Conservation (phyloP, 192 early-diverging fungal species). For the Entrophospora sp. region DNA sequence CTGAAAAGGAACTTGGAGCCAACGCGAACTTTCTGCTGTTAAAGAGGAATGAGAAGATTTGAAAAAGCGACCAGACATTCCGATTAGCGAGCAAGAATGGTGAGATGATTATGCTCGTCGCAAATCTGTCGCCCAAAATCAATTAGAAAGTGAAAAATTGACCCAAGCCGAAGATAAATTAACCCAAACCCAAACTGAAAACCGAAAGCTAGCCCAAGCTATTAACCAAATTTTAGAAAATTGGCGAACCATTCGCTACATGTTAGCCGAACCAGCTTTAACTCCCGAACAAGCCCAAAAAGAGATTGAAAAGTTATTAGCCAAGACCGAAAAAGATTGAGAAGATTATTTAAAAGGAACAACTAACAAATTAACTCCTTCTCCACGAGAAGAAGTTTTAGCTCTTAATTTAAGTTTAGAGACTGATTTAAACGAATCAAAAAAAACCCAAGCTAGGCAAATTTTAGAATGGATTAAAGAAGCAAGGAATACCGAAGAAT, state of each 20-base stretch:
- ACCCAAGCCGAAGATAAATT: not conserved
- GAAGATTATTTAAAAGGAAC: not conserved
- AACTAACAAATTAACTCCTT: too few relatives aligned
- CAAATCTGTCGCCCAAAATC: not conserved
- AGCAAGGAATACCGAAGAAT: not conserved
- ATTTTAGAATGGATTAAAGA: slow-evolving; percentile 8
- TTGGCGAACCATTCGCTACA: not conserved
- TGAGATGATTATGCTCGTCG: not conserved
- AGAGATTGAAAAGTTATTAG: not conserved
- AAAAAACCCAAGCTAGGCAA: not conserved
- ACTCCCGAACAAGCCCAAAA: not conserved
- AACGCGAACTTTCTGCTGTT: not conserved
- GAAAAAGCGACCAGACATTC: not conserved
- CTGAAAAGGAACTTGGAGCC: not conserved
- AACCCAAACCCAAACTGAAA: not conserved
- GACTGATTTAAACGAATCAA: not conserved
- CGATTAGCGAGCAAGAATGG: not conserved
- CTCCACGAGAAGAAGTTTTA: not conserved
- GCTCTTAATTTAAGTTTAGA: not conserved
- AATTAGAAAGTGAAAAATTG: slow-evolving; percentile 4
- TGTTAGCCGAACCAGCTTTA: not conserved
- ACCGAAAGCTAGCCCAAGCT: not conserved
- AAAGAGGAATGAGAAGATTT: not conserved
- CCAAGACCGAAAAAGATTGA: not conserved
- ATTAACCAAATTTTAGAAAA: not conserved